phyloP scores from a whole-genome alignment of 176 grass and related monocot species.

The Bonia amplexicaulis region DNA sequence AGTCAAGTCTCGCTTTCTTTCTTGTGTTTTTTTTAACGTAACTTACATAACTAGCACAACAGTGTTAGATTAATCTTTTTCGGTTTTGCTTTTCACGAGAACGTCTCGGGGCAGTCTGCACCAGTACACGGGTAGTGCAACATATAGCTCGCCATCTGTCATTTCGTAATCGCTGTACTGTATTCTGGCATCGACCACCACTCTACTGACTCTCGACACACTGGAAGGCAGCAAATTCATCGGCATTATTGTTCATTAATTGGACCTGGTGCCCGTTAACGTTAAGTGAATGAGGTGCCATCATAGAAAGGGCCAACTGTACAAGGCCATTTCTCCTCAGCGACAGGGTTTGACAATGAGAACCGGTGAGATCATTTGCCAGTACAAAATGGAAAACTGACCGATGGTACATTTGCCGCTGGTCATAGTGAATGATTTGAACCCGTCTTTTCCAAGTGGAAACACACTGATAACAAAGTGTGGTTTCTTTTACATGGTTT shows the following conservation, averaged over 20 bases:
- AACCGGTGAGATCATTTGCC: not conserved
- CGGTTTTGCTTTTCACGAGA: not conserved
- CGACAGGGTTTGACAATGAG: not conserved
- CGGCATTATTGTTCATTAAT: not conserved
- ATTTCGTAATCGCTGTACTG: not conserved
- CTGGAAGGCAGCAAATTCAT: not conserved
- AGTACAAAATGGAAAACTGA: not conserved
- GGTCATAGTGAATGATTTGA: not conserved
- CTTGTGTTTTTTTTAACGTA: no score
- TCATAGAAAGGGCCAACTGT: not conserved
- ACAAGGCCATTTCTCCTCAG: not conserved
- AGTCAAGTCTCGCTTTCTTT: not conserved
- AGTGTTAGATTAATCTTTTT: not conserved
- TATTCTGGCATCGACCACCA: not conserved
- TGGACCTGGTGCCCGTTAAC: not conserved
- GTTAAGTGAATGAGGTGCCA: not conserved
- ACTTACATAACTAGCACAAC: not conserved
- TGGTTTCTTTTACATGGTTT: no score
- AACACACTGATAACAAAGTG: not conserved
- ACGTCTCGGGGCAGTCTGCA: not conserved
- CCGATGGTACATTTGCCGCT: not conserved
- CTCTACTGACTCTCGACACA: not conserved
- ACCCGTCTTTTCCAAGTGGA: not conserved
- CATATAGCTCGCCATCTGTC: not conserved
- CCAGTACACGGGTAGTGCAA: not conserved